phyloP scores from a whole-genome alignment of 2,329 filamentous ascomycete species.

The Triangularia setosa region DNA sequence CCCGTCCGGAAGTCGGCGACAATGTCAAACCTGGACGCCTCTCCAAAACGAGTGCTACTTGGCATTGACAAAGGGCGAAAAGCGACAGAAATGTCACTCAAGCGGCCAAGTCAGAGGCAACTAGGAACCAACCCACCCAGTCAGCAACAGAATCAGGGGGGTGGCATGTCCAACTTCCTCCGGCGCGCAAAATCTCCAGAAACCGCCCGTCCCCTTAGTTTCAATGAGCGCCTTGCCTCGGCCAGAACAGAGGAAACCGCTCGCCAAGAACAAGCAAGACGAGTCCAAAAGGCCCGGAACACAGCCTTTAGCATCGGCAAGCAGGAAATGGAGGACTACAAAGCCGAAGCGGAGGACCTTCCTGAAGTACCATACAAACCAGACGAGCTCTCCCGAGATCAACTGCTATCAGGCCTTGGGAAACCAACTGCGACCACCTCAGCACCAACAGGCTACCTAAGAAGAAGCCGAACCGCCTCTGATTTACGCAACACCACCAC shows the following conservation, averaged over 20 bases:
- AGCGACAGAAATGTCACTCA: slow-evolving; percentile 75
- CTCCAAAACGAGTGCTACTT: slow-evolving; percentile 73
- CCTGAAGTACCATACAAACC: slow-evolving; percentile 45
- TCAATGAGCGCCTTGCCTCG: slow-evolving; percentile 81
- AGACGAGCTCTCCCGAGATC: slow-evolving; percentile 59
- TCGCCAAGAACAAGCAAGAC: slow-evolving; percentile 47
- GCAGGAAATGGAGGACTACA: slow-evolving; percentile 58
- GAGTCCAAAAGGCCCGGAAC: slow-evolving; percentile 51
- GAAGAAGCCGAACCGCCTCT: slow-evolving; percentile 43
- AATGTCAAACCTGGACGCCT: slow-evolving; percentile 54
- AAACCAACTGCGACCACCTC: background rate
- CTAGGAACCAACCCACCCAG: slow-evolving; percentile 1
- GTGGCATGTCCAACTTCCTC: slow-evolving; percentile 33
- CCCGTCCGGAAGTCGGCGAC: slow-evolving; percentile 60
- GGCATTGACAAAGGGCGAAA: slow-evolving; percentile 87
- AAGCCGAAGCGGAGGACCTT: slow-evolving; percentile 53
- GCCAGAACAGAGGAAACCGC: slow-evolving; percentile 55
- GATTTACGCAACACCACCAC: slow-evolving; percentile 22
- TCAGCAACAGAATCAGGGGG: slow-evolving; percentile 20
- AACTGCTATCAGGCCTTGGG: slow-evolving; percentile 47
- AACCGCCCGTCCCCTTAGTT: slow-evolving; percentile 50
- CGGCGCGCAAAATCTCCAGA: slow-evolving; percentile 42
- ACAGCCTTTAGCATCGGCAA: slow-evolving; percentile 55
- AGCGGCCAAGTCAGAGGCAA: slow-evolving; percentile 22
- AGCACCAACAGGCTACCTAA: slow-evolving; percentile 29